These are phyloP conservation scores for Mortierella sp. DNA, from an alignment of 371 early-diverging fungal species.

Conservation along the genomic window DNA sequence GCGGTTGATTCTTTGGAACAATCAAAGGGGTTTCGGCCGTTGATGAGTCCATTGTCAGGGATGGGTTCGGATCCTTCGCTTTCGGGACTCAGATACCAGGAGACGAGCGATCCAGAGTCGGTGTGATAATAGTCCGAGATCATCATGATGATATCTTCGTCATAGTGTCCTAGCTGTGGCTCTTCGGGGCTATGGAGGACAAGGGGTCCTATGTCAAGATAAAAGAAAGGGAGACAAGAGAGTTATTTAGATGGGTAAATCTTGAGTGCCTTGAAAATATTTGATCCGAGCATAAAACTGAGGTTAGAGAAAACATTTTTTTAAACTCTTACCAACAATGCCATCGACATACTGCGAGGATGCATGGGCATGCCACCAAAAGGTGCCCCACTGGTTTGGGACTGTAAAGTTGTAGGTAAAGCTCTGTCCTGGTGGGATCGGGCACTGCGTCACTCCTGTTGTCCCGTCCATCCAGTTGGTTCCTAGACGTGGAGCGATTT, in stretches of 20 bases:
- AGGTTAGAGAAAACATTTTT: neutral
- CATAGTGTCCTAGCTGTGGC: conserved; percentile 43
- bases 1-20: conserved; percentile 50
- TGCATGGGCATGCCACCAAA: conserved; percentile 58
- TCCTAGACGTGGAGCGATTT: conserved; percentile 13
- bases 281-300: neutral
- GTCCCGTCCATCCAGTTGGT: conserved; percentile 52
- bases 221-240: neutral
- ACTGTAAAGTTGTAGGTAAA: conserved; percentile 52
- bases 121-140: conserved; percentile 54
- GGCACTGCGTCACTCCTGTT: conserved; percentile 44
- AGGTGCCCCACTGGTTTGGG: conserved; percentile 54
- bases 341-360: conserved; percentile 55
- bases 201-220: conserved; percentile 26
- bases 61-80: conserved; percentile 52
- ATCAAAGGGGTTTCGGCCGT: conserved; percentile 52
- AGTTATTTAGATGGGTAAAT: neutral
- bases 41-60: conserved; percentile 58
- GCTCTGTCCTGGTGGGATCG: conserved; percentile 40
- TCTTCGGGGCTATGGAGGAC: conserved; percentile 58
- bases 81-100: conserved; percentile 44
- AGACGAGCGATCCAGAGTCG: conserved; percentile 44
- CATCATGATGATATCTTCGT: conserved; percentile 56
- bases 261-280: neutral
- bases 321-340: conserved; percentile 31